These are phyloP conservation scores for Nitzschia putrida DNA, from an alignment of 108 stramenopile species.

Conservation along the genomic window DNA sequence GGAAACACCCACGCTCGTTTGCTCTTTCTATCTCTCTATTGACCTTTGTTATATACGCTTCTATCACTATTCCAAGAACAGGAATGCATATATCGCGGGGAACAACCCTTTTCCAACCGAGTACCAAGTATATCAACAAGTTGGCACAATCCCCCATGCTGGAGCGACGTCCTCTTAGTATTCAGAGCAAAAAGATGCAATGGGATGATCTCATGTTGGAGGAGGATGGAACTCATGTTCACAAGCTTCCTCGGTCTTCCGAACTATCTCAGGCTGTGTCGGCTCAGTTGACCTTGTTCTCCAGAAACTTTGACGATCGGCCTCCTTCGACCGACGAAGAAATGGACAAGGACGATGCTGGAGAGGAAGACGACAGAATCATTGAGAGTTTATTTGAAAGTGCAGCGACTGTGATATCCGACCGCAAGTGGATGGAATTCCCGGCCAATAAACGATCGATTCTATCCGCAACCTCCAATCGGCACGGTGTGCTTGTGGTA, in stretches of 20 bases:
- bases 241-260: conserved; percentile 18
- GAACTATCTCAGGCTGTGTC: conserved; percentile 41
- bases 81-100: conserved; percentile 64
- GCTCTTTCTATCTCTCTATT: conserved; percentile 27
- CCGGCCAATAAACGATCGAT: conserved; percentile 37
- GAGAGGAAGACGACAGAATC: conserved; percentile 36
- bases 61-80: conserved; percentile 58
- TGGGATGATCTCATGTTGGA: conserved; percentile 58
- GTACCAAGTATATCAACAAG: conserved; percentile 21
- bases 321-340: conserved; percentile 24
- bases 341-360: conserved; percentile 27
- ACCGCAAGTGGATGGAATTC: conserved; percentile 73
- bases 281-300: conserved; percentile 26
- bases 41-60: conserved; percentile 34
- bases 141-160: conserved; percentile 7
- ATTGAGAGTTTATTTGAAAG: conserved; percentile 46
- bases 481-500: conserved; percentile 51
- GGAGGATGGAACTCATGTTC: conserved; percentile 24
- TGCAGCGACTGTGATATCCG: conserved; percentile 41
- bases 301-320: conserved; percentile 18
- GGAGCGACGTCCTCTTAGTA: conserved; percentile 16
- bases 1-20: conserved; percentile 56
- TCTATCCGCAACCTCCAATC: conserved; percentile 18
- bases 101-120: conserved; percentile 30
- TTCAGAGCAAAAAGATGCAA: conserved; percentile 32